phyloP scores from a whole-genome alignment of 495 filamentous ascomycete species.

The Hypoxylon subgilvum region DNA sequence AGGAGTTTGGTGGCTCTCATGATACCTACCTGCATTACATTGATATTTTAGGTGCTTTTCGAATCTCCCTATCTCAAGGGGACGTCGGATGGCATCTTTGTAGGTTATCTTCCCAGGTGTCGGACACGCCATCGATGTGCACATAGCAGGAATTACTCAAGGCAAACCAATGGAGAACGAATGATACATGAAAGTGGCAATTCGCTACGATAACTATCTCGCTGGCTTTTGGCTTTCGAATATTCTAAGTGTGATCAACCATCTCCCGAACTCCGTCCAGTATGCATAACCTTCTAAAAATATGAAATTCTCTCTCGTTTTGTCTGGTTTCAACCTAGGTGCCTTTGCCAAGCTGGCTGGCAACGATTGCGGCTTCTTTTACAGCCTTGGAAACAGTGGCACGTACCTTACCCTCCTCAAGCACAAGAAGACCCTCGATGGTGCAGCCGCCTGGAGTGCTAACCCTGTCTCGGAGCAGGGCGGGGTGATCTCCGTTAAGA shows the following conservation, averaged over 20 bases:
- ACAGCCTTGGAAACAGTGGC: conserved; percentile 73
- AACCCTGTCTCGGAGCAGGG: conserved; percentile 77
- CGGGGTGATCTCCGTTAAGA: conserved; percentile 75
- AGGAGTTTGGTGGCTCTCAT: conserved; percentile 30
- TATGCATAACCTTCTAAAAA: conserved; percentile 16
- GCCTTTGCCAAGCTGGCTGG: conserved; percentile 70
- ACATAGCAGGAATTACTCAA: background rate
- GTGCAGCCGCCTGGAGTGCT: conserved; percentile 82
- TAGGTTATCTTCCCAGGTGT: background rate
- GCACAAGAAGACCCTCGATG: conserved; percentile 73
- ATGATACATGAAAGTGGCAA: background rate
- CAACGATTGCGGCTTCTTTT: conserved; percentile 78
- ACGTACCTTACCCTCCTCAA: conserved; percentile 77
- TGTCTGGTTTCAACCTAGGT: conserved; percentile 53
- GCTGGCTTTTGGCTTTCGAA: background rate
- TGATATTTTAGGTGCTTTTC: conserved; percentile 2
- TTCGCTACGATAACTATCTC: background rate
- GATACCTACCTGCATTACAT: conserved; percentile 31
- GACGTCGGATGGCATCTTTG: background rate
- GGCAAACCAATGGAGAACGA: background rate
- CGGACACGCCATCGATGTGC: background rate
- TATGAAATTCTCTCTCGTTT: conserved; percentile 20
- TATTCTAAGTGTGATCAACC: conserved; percentile 21
- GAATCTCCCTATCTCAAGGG: background rate
- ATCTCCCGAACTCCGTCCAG: conserved; percentile 26